These are phyloP conservation scores for Alnus glutinosa DNA, from an alignment of 306 rosid genomes.

Conservation along the genomic window DNA sequence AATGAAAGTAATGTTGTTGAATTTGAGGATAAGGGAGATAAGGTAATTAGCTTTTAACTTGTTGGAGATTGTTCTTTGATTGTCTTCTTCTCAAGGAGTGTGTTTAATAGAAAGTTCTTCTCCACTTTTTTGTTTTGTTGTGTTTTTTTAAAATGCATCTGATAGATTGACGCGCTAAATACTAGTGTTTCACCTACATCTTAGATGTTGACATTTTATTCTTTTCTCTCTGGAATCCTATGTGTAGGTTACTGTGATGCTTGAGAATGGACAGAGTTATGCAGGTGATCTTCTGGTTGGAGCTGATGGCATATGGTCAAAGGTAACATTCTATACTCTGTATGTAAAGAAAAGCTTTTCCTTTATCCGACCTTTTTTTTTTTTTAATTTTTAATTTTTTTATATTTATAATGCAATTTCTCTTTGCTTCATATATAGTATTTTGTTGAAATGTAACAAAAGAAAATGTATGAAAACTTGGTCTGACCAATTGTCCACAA, in stretches of 20 bases:
- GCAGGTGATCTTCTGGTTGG: constrained; percentile 96
- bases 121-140: constrained; percentile 11
- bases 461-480: not conserved
- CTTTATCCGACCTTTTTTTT: not conserved
- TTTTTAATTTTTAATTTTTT: too few relatives aligned
- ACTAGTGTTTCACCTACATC: not conserved
- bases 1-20: constrained; percentile 76
- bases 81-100: not conserved
- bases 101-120: constrained; percentile 8
- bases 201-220: constrained; percentile 20
- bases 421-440: not conserved
- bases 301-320: constrained; percentile 98
- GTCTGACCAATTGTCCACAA: not conserved
- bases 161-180: constrained; percentile 5
- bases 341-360: not conserved
- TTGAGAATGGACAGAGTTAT: constrained; percentile 74
- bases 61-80: constrained; percentile 23
- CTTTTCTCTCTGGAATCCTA: constrained; percentile 25
- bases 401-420: not conserved
- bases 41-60: constrained; percentile 47
- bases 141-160: constrained; percentile 21
- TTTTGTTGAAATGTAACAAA: not conserved
- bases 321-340: constrained; percentile 46
- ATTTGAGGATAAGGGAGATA: constrained; percentile 74
- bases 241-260: constrained; percentile 70